phyloP scores from a whole-genome alignment of 2,329 filamentous ascomycete genomes.

The Scedosporium aurantiacum region DNA sequence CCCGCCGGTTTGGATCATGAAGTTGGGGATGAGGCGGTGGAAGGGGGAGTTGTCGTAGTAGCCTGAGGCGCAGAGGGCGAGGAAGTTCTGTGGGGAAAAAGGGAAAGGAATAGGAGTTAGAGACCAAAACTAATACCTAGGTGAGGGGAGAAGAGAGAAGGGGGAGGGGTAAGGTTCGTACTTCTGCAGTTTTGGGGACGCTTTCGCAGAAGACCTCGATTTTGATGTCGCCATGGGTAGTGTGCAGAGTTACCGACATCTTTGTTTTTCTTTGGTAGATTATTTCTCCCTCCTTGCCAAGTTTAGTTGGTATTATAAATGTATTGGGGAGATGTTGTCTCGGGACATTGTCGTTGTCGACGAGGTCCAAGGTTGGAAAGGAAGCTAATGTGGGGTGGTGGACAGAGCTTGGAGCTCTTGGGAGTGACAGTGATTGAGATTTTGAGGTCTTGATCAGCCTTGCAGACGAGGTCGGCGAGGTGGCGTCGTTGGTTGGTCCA shows the following conservation, averaged over 20 bases:
- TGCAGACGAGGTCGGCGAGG: background rate
- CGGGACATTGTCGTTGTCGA: background rate
- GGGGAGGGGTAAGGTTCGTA: constrained; percentile 22
- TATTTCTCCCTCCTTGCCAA: background rate
- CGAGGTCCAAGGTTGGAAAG: background rate
- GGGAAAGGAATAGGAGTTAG: background rate
- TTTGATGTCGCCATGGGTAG: constrained; percentile 81
- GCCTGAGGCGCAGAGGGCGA: constrained; percentile 69
- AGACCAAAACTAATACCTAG: background rate
- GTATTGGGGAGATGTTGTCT: background rate
- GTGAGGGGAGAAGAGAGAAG: background rate
- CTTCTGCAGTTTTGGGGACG: constrained; percentile 84
- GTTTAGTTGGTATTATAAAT: background rate
- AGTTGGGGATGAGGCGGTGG: constrained; percentile 68
- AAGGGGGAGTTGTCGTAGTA: constrained; percentile 69
- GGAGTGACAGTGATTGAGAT: no score
- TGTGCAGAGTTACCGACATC: constrained; percentile 71
- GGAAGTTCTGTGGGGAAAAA: constrained; percentile 55
- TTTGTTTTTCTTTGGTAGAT: background rate
- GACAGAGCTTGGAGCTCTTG: no score
- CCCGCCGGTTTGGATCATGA: constrained; percentile 71
- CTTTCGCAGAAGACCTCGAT: constrained; percentile 93
- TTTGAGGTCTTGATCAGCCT: background rate
- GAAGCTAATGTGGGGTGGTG: background rate
- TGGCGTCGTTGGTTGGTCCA: background rate